A percentile compares a stretch with the other conserved stretches of the same genome.
phyloP scores from a whole-genome alignment of 768 basidiomycete genomes.

The Suillus subaureus region DNA sequence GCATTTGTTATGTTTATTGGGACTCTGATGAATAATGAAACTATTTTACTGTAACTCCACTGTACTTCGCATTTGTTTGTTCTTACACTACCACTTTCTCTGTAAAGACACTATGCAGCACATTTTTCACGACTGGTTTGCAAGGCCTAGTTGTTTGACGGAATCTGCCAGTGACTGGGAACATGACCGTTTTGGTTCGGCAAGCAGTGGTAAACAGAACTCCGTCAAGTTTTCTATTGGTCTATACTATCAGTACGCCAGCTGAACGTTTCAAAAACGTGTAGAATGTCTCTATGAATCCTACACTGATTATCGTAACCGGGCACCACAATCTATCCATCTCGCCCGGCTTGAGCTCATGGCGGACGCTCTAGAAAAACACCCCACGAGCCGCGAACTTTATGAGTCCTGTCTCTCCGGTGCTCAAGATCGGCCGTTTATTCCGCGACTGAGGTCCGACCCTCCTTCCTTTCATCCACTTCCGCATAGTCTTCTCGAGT shows the following conservation, averaged over 20 bases:
- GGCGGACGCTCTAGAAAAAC: slow-evolving; percentile 22
- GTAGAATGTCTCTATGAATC: slow-evolving; percentile 30
- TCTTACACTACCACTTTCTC: background rate
- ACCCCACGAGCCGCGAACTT: slow-evolving; percentile 48
- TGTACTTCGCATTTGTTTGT: background rate
- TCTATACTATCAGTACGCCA: slow-evolving; percentile 4
- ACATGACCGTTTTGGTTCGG: slow-evolving; percentile 1
- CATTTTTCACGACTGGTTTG: background rate
- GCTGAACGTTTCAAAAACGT: slow-evolving; percentile 19
- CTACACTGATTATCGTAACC: slow-evolving; percentile 12
- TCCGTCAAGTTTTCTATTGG: slow-evolving; percentile 6
- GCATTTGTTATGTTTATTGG: slow-evolving; percentile 1
- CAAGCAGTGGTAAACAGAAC: slow-evolving; percentile 37
- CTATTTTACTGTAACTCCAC: slow-evolving; percentile 5
- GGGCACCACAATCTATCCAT: slow-evolving; percentile 19
- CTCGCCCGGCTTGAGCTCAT: slow-evolving; percentile 13
- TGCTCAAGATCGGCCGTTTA: slow-evolving; percentile 53
- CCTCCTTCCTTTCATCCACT: slow-evolving; percentile 39
- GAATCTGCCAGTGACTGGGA: background rate
- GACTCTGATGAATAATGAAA: slow-evolving; percentile 9
- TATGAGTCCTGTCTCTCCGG: slow-evolving; percentile 56
- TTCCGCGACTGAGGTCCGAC: slow-evolving; percentile 65
- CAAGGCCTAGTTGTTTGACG: background rate
- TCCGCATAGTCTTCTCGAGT: slow-evolving; percentile 61
- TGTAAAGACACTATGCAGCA: background rate